Conservation (phyloP, 2,329 filamentous ascomycete genomes). For the Leptodontidium sp. region DNA sequence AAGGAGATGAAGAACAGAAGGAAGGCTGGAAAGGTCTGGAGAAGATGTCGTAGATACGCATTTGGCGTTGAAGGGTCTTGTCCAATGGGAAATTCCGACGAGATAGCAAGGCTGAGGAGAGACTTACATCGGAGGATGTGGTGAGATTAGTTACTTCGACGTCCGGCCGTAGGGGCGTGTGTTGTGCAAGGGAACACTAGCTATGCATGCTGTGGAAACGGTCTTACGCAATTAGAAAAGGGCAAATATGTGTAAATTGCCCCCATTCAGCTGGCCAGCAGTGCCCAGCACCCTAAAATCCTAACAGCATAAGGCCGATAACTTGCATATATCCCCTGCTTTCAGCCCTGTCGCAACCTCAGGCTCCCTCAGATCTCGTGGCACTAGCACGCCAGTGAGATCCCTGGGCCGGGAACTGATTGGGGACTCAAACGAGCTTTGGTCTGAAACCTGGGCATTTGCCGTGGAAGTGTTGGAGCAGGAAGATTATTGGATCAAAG, state of each 20-base stretch:
- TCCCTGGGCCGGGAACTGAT: not conserved
- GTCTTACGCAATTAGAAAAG: conserved; percentile 7
- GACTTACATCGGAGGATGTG: not conserved
- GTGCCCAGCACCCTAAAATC: not conserved
- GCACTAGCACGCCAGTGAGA: not conserved
- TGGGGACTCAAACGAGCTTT: conserved; percentile 8
- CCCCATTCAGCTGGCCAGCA: conserved; percentile 10
- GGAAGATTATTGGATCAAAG: conserved; percentile 2
- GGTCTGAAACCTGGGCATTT: not conserved
- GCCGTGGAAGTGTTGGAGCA: not conserved
- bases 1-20: not conserved
- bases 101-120: conserved; percentile 8
- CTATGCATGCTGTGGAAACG: not conserved
- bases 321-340: conserved; percentile 17
- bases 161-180: not conserved
- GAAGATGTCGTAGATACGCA: not conserved
- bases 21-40: conserved; percentile 4
- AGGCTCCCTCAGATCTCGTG: conserved; percentile 9
- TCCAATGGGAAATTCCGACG: conserved; percentile 12
- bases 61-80: conserved; percentile 5
- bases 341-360: conserved; percentile 3
- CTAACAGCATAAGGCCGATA: conserved; percentile 9
- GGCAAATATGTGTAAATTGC: not conserved
- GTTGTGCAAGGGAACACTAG: not conserved
- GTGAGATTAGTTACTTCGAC: conserved; percentile 3